phyloP scores from a whole-genome alignment of 345 rosid genomes.

The Ceriops tagal region DNA sequence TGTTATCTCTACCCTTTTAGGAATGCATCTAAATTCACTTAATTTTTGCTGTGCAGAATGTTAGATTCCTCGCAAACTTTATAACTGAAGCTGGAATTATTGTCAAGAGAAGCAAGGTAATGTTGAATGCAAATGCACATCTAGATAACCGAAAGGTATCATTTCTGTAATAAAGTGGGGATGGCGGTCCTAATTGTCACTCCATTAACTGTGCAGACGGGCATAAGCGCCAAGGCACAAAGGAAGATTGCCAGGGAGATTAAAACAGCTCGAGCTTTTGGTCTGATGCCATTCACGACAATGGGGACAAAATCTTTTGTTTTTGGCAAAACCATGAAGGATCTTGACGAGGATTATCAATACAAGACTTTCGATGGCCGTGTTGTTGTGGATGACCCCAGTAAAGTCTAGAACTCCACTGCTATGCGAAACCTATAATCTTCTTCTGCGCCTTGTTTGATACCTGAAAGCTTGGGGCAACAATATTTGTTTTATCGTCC shows the following conservation, averaged over 20 bases:
- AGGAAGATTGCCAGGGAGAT: slow-evolving; percentile 93
- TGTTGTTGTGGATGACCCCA: too few relatives aligned
- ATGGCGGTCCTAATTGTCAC: neutral
- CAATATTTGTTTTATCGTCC: too few relatives aligned
- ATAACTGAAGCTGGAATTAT: slow-evolving; percentile 83
- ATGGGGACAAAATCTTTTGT: slow-evolving; percentile 85
- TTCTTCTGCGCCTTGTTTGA: too few relatives aligned
- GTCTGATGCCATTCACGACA: slow-evolving; percentile 86
- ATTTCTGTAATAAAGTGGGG: neutral
- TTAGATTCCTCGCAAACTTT: slow-evolving; percentile 77
- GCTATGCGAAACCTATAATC: too few relatives aligned
- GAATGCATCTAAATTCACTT: neutral
- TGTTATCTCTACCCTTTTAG: neutral
- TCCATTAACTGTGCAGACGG: slow-evolving; percentile 44
- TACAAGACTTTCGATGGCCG: slow-evolving; percentile 29
- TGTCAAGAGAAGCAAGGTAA: slow-evolving; percentile 71
- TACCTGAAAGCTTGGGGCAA: too few relatives aligned
- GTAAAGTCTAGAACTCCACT: too few relatives aligned
- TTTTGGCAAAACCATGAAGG: slow-evolving; percentile 64
- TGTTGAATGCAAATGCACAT: neutral
- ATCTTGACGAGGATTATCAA: slow-evolving; percentile 48
- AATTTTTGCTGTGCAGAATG: slow-evolving; percentile 54
- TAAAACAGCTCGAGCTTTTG: slow-evolving; percentile 89
- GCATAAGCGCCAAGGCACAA: slow-evolving; percentile 91
- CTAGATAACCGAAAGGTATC: neutral